These are phyloP conservation scores for Tausonia pullulans DNA, from an alignment of 1,284 basidiomycete species.

Conservation along the genomic window DNA sequence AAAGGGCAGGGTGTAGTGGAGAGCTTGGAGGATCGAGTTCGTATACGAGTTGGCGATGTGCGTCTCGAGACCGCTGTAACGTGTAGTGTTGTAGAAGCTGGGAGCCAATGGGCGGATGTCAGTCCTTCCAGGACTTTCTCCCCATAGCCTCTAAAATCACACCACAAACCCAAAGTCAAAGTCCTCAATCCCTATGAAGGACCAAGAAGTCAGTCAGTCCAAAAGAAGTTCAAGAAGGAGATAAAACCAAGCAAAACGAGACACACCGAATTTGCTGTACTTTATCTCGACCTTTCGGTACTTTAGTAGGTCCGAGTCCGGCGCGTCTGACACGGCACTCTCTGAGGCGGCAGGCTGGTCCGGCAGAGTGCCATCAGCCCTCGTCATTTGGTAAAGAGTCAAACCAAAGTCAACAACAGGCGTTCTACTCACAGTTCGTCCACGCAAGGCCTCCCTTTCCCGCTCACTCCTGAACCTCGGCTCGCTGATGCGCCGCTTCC, in stretches of 20 bases:
- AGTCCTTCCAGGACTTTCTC: background rate
- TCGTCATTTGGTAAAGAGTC: conserved; percentile 21
- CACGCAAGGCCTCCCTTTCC: conserved; percentile 36
- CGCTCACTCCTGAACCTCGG: conserved; percentile 75
- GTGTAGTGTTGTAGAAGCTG: conserved; percentile 84
- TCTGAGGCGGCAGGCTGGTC: background rate
- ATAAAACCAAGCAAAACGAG: background rate
- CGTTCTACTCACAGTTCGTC: conserved; percentile 29
- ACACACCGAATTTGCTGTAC: conserved; percentile 94
- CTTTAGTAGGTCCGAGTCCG: conserved; percentile 27
- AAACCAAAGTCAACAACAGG: background rate
- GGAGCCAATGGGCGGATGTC: conserved; percentile 3
- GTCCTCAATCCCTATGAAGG: conserved; percentile 44
- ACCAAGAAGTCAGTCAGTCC: background rate
- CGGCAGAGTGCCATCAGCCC: conserved; percentile 13
- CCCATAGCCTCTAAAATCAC: no score
- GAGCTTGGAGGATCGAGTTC: conserved; percentile 78
- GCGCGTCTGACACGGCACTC: conserved; percentile 19
- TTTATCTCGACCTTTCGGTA: conserved; percentile 94
- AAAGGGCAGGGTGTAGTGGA: conserved; percentile 74
- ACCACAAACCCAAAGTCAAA: conserved; percentile 81
- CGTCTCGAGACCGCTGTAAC: conserved; percentile 86
- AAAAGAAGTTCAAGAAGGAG: background rate
- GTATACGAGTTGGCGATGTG: conserved; percentile 97
- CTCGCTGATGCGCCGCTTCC: conserved; percentile 33